Evolutionary conservation across 192 early-diverging fungal genomes (phyloP), one percentile per base, ranked within the genome.

Genomic region (Podila clonocystis): DNA sequence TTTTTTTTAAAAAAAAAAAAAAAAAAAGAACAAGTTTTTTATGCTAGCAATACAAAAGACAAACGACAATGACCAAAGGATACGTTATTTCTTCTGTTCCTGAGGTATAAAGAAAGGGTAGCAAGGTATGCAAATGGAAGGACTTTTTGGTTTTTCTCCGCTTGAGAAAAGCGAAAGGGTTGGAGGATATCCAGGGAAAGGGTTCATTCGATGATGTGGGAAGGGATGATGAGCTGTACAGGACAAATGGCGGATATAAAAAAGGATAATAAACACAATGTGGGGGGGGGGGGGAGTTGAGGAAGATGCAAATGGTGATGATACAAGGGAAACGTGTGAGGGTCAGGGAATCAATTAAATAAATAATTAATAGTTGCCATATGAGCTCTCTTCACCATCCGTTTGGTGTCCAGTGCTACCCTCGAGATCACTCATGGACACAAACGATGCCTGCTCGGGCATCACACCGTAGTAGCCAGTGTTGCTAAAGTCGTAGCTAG

Each of bases 391-490:
- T 50, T 80, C 77, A 19, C 77, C 77, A 63, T 80, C 77, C 1
- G 77, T 80, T 58, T 80, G 77, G 9, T 80, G 77, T 19, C 77
- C 77, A 22, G 74, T 76, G 63, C 74, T 76, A 20, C 74, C 74
- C 68, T 80, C 77, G 55, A 80, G 71, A 61, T 80, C 77, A 57
- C 77, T 80, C 77, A 80, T 80, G 66, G 77, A 80, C 58, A 80
- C 77, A 65, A 73, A 80, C 71, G 77, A 80, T 70, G 77, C 77
- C 77, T 80, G 77, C 77, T 80, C 77, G 70, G 77, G 70, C 38
- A 69, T 80, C 66, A 80, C 60, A 19, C 77, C 77, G 68, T 80
- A 80, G 70, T 80, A 80, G 38, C 77, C 70, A 26, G 76, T 60
- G 33, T 50, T 72, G 52, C 67, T 26, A 22, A 55, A 55, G 24